A percentile compares a stretch with the other conserved stretches of the same genome.
phyloP scores from a whole-genome alignment of 75 land plant species.

The Selaginella tamariscina region DNA sequence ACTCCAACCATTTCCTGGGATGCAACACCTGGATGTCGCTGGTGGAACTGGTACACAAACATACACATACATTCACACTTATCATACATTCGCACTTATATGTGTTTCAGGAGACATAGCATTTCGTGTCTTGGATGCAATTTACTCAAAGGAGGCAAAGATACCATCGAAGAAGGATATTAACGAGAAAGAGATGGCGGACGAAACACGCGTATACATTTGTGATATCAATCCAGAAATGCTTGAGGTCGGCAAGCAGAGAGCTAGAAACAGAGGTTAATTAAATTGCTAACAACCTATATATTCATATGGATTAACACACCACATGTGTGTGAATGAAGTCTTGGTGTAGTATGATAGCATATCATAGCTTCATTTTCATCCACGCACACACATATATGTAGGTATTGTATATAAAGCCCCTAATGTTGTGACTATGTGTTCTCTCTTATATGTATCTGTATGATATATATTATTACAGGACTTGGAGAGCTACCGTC shows the following conservation, averaged over 20 bases:
- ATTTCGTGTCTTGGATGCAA: conserved; percentile 61
- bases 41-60: conserved; percentile 82
- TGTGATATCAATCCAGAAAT: conserved; percentile 95
- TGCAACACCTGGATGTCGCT: conserved; percentile 99
- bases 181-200: conserved; percentile 23
- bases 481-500: conserved; percentile 49
- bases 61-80: background rate
- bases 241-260: conserved; percentile 76
- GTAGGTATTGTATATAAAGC: too few relatives aligned
- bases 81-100: background rate
- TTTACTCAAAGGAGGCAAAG: conserved; percentile 31
- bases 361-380: too few relatives aligned
- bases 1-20: conserved; percentile 84
- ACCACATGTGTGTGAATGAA: too few relatives aligned
- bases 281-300: background rate
- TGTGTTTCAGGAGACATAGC: conserved; percentile 73
- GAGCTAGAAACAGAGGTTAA: conserved; percentile 65
- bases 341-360: too few relatives aligned
- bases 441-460: too few relatives aligned
- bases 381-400: too few relatives aligned
- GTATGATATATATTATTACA: conserved; percentile 17
- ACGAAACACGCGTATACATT: conserved; percentile 61
- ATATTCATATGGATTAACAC: background rate
- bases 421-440: too few relatives aligned
- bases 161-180: background rate